Base-by-base conservation (phyloP, 208 protist species). In the Leishmania major region DNA sequence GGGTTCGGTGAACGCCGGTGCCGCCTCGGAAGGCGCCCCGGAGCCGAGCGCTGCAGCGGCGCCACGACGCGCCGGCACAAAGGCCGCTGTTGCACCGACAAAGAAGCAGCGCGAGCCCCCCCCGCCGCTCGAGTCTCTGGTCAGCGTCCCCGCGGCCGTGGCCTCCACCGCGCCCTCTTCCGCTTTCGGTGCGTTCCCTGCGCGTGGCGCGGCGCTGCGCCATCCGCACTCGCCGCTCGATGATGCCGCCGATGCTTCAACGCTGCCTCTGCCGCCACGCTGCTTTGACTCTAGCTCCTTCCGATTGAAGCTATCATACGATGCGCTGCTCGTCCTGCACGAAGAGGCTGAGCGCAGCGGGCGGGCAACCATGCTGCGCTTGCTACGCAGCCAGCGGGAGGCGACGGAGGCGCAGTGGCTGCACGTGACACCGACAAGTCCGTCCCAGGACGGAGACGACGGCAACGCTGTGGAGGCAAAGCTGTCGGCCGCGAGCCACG, bases 271-370 rank as follows among this genome's bases (percentile, higher is more conserved):
- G 35, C 69, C 72, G 28, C 79, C 76, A 40, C 73, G 78, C 51
- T 89, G 92, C 80, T 97, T 97, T 85, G 86, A 95, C 82, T 70
- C 85, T 51, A 74, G 78, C 53, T 96, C 93, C 25, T 84, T 97
- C 47, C 85, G 90, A 0, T 69, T 89, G 76, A 97, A 96, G 74
- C 82, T 97, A 55, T 87, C 81, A 10, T 91, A 91, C 85, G 88
- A 93, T 64, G 83, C 82, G 25, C 85, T 91, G 6, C 85, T 91
- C 17, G 84, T 92, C 77, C 84, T 87, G 66, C 71, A 84, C 67
- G 75, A 80, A 5, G 84, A 86, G 25, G 80, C 70, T 6, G 90
- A 90, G 64, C 67, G 77, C 31, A 77, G 79, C 13, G 81, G 64
- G 22, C 55, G 75, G 13, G 75, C 40, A n/a, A 25, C 82, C 28